Base-by-base conservation (phyloP, 2,329 filamentous ascomycete genomes). In the Exophiala dermatitidis region DNA sequence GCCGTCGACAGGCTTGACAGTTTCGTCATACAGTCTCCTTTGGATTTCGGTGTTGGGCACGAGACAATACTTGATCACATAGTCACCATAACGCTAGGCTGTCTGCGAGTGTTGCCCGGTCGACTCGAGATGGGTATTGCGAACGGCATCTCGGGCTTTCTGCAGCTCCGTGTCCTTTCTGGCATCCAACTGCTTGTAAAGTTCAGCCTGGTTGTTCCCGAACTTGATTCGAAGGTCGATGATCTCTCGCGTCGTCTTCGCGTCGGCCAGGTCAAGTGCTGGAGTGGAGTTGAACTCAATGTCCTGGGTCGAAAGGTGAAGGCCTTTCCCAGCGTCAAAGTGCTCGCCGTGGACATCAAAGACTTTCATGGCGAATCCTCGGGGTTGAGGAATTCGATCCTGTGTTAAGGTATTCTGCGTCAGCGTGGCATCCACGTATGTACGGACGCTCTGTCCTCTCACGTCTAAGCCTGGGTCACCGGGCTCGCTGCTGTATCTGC, bases 201-300 rank as follows among this genome's bases (percentile, higher is more conserved):
- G 63, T 52, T 72, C 69, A 19, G 69, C 57, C 45, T 68, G 65
- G 37, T 71, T 61, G 26, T 53, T 50, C n/a, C 67, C 67, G 48
- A 74, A 65, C 32, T 68, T 69, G 49, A 71, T 69, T 6, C 70
- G 66, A 10, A 75, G 61, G 12, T 64, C 65, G 51, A 74, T 66
- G 43, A 76, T 74, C 43, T 77, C 71, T 12, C 65, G 66, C 1
- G 73, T 74, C 1, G 70, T 73, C 51, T 73, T 71, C 4, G 72
- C 68, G 43, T 74, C 70, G 26, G 72, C 69, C 5, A 77, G 68
- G 41, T 79, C 74, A 7, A 78, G 67, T 1, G 70, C 67, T 1
- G 73, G 74, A 1, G 72, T 73, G 53, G 68, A 74, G 60, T 77
- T 77, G 63, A 77, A 77, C 12, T 73, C 72, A 58, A 77, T 72